These are phyloP conservation scores for Fusarium phyllophilum DNA, from an alignment of 2,329 filamentous ascomycete genomes.

Conservation along the genomic window DNA sequence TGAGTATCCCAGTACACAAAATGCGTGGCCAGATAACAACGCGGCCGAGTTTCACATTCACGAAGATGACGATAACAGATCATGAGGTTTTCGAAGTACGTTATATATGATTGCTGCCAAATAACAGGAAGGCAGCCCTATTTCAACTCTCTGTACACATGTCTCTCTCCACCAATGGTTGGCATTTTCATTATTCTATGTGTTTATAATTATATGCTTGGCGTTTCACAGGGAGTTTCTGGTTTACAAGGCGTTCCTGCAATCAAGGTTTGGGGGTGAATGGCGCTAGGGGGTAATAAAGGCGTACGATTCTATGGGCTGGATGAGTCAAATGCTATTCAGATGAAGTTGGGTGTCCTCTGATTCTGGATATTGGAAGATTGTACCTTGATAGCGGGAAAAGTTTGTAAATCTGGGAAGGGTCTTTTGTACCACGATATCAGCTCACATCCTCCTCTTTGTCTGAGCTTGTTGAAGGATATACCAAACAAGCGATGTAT, in stretches of 20 bases:
- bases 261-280: conserved; percentile 1
- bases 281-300: not conserved
- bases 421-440: conserved; percentile 32
- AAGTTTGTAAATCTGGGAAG: conserved; percentile 13
- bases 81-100: conserved; percentile 18
- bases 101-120: conserved; percentile 14
- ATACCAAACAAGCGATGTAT: conserved; percentile 17
- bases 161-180: not conserved
- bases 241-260: conserved; percentile 30
- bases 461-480: conserved; percentile 21
- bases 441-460: conserved; percentile 25
- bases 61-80: conserved; percentile 49
- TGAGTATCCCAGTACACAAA: conserved; percentile 65
- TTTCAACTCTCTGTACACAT: conserved; percentile 12
- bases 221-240: conserved; percentile 18
- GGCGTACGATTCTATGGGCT: conserved; percentile 7
- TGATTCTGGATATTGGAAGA: not conserved
- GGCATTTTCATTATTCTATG: conserved; percentile 3
- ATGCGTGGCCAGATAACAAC: conserved; percentile 51
- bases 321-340: not conserved
- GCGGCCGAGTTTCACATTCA: conserved; percentile 53
- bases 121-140: conserved; percentile 5
- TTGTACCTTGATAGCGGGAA: conserved; percentile 19
- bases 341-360: not conserved
- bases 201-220: conserved; percentile 16